Conservation (phyloP, 2,329 filamentous ascomycete genomes). For the Neoscytalidium dimidiatum region DNA sequence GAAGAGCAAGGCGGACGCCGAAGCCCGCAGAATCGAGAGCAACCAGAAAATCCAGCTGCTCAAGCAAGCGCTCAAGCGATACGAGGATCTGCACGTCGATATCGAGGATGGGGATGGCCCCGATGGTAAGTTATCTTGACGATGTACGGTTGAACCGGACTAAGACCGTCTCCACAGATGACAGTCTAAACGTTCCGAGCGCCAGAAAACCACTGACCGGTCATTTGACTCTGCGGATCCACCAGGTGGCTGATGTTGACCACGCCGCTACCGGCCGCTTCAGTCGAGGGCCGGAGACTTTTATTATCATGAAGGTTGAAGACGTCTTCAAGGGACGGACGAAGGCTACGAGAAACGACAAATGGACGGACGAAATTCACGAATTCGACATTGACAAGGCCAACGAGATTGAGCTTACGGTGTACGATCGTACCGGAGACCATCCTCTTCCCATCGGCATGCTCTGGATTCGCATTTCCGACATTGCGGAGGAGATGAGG, state of each 20-base stretch:
- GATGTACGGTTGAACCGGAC: constrained; percentile 18
- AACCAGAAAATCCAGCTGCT: constrained; percentile 96
- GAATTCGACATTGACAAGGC: constrained; percentile 96
- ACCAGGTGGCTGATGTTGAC: constrained; percentile 91
- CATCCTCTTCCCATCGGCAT: constrained; percentile 90
- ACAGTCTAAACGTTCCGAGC: constrained; percentile 94
- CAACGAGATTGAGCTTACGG: constrained; percentile 95
- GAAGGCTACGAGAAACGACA: constrained; percentile 79
- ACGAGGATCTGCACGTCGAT: constrained; percentile 95
- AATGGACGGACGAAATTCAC: constrained; percentile 89
- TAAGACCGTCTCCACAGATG: constrained; percentile 63
- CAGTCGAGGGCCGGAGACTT: constrained; percentile 88
- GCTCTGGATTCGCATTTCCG: constrained; percentile 94
- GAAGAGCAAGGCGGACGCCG: constrained; percentile 92
- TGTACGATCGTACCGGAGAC: constrained; percentile 88
- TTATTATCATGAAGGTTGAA: constrained; percentile 95
- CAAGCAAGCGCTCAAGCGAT: constrained; percentile 93
- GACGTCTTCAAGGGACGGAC: constrained; percentile 89
- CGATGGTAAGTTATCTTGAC: constrained; percentile 65
- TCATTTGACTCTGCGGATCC: constrained; percentile 80
- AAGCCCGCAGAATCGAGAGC: constrained; percentile 86
- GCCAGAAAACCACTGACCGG: constrained; percentile 94
- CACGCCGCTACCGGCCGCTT: constrained; percentile 83
- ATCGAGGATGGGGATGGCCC: constrained; percentile 71
- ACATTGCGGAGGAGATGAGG: constrained; percentile 96